Base-by-base conservation (phyloP, 371 early-diverging fungal species). In the Coemansia sp. region DNA sequence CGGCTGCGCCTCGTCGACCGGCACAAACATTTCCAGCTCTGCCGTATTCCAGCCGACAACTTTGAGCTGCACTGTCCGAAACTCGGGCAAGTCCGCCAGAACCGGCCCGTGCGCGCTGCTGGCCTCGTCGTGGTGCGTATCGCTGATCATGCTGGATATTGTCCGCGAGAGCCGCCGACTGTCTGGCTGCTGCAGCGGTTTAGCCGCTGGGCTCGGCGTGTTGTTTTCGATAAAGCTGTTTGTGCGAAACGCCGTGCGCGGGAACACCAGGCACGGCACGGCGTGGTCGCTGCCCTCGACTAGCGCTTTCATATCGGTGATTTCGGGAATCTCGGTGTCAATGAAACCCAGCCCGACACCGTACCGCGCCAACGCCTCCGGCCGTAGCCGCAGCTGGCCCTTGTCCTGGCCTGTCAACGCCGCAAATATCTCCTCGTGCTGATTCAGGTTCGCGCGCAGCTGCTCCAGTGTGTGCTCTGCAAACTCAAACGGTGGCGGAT, bases 221-320 rank as follows among this genome's bases (percentile, higher is more conserved):
- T 36, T 33, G 49, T 34, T 42, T 37, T 68, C 67, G 12, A 74
- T 66, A 29, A 74, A 74, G 71, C 71, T 74, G 75, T 74, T 74
- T 33, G 75, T 74, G 66, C 71, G 66, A 56, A 66, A 67, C 1
- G 77, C 72, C 1, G 77, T 77, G 54, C 77, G 77, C 44, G 77
- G 77, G 16, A 72, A 77, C 50, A 68, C 72, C 39, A 77, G 56
- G 52, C 69, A 77, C 7, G 77, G 72, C 37, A 63, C 59, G 0
- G 64, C 31, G 34, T 58, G 14, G 52, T 58, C 59, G 50, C 50
- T 16, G 44, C 59, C 65, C 38, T 64, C 60, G 9, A 36, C 55
- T 29, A 67, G 64, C 24, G 55, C 54, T 2, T 49, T 50, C 18
- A 64, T 36, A 10, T 55, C 52, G 11, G 40, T 33, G 37, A 72